Conservation (phyloP, 805 yeast species). For the Babjeviella inositovora region DNA sequence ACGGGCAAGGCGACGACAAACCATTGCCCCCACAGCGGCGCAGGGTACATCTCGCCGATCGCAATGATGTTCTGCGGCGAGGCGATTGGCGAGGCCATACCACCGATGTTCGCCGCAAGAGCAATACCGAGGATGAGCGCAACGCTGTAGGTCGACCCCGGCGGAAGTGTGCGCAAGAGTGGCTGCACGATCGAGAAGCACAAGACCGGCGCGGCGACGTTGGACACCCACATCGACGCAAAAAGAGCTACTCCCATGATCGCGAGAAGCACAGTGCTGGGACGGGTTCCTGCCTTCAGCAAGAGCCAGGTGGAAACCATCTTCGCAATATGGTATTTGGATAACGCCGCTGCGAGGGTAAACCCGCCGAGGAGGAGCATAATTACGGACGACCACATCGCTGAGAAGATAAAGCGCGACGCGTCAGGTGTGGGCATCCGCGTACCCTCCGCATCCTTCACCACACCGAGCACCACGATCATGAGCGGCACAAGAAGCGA, state of each 20-base stretch:
- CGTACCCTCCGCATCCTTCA: constrained; percentile 35
- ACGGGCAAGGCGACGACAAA: constrained; percentile 80
- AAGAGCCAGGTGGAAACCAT: constrained; percentile 70
- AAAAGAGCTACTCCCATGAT: constrained; percentile 80
- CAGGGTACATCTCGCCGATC: constrained; percentile 72
- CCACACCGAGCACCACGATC: constrained; percentile 55
- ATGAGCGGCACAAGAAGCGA: constrained; percentile 72
- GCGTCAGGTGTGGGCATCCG: constrained; percentile 54
- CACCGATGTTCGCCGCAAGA: constrained; percentile 83
- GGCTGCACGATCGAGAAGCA: constrained; percentile 90
- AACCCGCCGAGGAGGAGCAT: constrained; percentile 87
- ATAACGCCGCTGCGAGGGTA: constrained; percentile 85
- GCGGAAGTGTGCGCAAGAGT: constrained; percentile 66
- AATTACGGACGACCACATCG: constrained; percentile 94
- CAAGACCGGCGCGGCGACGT: constrained; percentile 94
- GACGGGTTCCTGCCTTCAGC: constrained; percentile 75
- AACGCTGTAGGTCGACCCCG: constrained; percentile 61
- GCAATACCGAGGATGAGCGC: constrained; percentile 87
- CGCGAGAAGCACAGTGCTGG: constrained; percentile 57
- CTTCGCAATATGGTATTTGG: constrained; percentile 83
- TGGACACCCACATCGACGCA: constrained; percentile 89
- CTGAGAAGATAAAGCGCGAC: constrained; percentile 58
- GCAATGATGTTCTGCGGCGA: constrained; percentile 95
- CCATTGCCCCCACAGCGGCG: constrained; percentile 87
- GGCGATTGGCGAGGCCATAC: constrained; percentile 95